Percentiles rank a stretch among this genome's conserved stretches.
These are phyloP conservation scores for Candida albicans DNA, from an alignment of 1,139 yeast genomes.

Conservation along the genomic window DNA sequence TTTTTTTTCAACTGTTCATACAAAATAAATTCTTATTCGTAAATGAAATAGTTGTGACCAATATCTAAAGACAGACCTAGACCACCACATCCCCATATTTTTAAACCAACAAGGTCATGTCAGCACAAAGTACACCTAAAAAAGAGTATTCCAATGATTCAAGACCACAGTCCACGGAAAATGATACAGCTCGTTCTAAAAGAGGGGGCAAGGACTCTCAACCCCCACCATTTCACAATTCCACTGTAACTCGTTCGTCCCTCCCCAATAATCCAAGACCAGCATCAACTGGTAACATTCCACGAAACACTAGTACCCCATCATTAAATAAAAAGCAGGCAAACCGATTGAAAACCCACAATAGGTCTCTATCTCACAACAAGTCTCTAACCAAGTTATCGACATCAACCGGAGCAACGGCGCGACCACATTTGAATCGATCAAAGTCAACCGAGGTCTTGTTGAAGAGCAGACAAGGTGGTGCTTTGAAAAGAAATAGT, in stretches of 20 bases:
- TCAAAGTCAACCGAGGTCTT: constrained; percentile 49
- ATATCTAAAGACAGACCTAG: too few relatives aligned
- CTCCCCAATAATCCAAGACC: constrained; percentile 9
- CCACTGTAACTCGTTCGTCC: constrained; percentile 6
- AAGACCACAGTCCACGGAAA: constrained; percentile 9
- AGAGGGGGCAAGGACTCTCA: constrained; percentile 6
- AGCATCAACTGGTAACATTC: constrained; percentile 12
- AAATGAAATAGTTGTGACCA: neutral
- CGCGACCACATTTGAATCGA: constrained; percentile 37
- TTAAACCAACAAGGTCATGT: neutral
- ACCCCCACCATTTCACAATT: neutral
- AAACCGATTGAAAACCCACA: constrained; percentile 15
- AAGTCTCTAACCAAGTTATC: constrained; percentile 23
- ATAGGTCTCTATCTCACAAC: constrained; percentile 38
- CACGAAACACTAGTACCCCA: constrained; percentile 7
- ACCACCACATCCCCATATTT: too few relatives aligned
- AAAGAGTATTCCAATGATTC: neutral
- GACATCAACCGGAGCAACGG: constrained; percentile 12
- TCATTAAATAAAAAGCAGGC: constrained; percentile 10
- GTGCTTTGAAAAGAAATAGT: constrained; percentile 34
- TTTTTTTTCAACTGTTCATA: neutral
- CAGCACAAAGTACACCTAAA: constrained; percentile 1
- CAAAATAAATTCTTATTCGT: too few relatives aligned
- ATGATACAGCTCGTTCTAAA: constrained; percentile 8
- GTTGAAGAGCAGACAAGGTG: constrained; percentile 21